Base-by-base conservation (phyloP, 352 stramenopile genomes). In the Globisporangium uncinulatum region DNA sequence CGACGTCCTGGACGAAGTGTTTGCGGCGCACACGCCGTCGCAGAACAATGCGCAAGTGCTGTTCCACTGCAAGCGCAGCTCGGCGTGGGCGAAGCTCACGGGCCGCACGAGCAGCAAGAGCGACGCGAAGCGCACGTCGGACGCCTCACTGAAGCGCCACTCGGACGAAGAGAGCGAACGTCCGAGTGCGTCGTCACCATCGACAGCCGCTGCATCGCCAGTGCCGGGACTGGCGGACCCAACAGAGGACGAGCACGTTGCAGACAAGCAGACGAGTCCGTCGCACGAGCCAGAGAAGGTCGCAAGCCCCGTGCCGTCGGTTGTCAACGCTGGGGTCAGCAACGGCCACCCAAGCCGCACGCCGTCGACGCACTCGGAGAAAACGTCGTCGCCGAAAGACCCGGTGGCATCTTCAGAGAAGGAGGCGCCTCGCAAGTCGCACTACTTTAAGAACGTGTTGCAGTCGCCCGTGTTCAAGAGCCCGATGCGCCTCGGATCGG, bases 361-460 rank as follows among this genome's bases (percentile, higher is more conserved):
- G 13, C 53, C 57, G 13, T 62, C 57, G n/a, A 50, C 51, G 19
- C 48, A 57, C 42, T 57, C 57, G 20, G 51, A 63, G 20, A 54
- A 57, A 20, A n/a, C 34, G 43, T 55, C 63, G 44, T 52, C 63
- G 1, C 61, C 63, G 20, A 46, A 60, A 0, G 19, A 31, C 10
- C 9, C 14, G 24, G 24, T 29, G 24, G 24, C 24, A 29, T 29
- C 24, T 6, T 32, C 32, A 2, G 49, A 54, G 49, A 71, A 58
- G 14, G 65, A 65, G 5, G 34, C 59, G 14, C 69, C 65, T 17
- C 71, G 79, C 37, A 92, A 89, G 60, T 94, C 82, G 4, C 72
- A 86, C 50, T 94, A 94, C 70, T 84, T 94, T 54, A 91, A 91
- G 65, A 86, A 89, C 42, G 83, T 94, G 48, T 65, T 94, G 31